Conservation (phyloP, 108 stramenopile species). For the Nitzschia sp. region DNA sequence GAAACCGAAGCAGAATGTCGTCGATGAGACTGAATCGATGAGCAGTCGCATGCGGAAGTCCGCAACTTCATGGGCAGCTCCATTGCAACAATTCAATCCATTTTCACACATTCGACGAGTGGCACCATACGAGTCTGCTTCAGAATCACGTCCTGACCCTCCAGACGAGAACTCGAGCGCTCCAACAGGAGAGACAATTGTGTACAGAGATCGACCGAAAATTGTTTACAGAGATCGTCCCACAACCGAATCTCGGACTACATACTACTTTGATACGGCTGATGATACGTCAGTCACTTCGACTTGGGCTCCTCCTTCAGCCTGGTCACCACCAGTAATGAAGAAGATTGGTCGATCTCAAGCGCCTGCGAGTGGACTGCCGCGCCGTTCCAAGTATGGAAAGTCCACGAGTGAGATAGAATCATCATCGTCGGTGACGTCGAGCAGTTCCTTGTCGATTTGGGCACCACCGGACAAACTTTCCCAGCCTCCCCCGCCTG, state of each 20-base stretch:
- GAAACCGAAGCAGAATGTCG: not conserved
- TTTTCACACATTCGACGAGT: conserved; percentile 14
- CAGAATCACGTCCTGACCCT: conserved; percentile 16
- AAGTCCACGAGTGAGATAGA: not conserved
- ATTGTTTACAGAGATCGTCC: too few species aligned
- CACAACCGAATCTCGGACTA: not conserved
- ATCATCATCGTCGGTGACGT: conserved; percentile 9
- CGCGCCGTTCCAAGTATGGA: not conserved
- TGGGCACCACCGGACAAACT: conserved; percentile 13
- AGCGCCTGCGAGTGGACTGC: not conserved
- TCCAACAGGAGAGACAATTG: not conserved
- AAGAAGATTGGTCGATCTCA: not conserved
- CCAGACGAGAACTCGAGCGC: conserved; percentile 7
- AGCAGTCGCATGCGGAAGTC: not conserved
- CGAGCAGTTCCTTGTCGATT: not conserved
- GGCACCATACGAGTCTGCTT: not conserved
- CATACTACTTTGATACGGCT: conserved; percentile 5
- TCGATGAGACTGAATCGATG: not conserved
- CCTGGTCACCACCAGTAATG: not conserved
- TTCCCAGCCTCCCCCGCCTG: not conserved
- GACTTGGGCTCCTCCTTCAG: conserved; percentile 28
- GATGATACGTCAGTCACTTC: conserved; percentile 21
- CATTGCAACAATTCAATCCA: conserved; percentile 16
- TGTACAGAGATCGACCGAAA: not conserved
- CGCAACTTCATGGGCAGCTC: conserved; percentile 23